Evolutionary conservation across 176 grass and related monocot species (phyloP), one percentile per base, ranked within the genome.

Genomic region (Rhynchospora tenuis): DNA sequence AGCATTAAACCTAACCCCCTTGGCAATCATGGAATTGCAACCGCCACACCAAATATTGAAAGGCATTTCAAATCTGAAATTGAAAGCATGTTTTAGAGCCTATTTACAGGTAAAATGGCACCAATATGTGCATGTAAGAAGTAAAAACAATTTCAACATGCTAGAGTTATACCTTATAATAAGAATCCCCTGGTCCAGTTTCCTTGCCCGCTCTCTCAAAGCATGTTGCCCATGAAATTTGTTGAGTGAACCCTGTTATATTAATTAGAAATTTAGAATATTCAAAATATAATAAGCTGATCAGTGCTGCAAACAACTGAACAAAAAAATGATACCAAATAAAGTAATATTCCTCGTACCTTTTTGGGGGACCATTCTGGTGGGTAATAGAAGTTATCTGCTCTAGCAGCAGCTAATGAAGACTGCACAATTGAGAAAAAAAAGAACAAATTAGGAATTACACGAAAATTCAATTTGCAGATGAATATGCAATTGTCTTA

Each of bases 301-400:
- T 79, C 22, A 73, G 14, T 81, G 45, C 79, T 65, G 7, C 19
- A 60, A 66, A 69, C 46, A 11, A 69, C 47, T 26, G 57, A 31
- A 59, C 48, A 82, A 27, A 13, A 52, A 83, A 13, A 22, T 58
- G 10, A 23, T 7, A 26, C 29, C 67, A 60, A 79, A 69, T 45
- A 83, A 2, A 31, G 27, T 24, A 19, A 27, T 59, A 44, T 81
- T 71, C 64, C 2, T 17, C 43, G 16, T 85, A 91, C 95, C 92
- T 98, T 93, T 88, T 98, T 98, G 2, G 96, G 91, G 20, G 88
- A 91, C 96, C 96, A 98, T 98, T 98, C 96, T 44, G 96, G 93
- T 11, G 96, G 96, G 62, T 93, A 98, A 86, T 98, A 98, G 84
- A 98, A 98, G 85, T 97, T 97, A 84, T 97, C 94, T 1, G 94